Percentiles rank a stretch among this genome's conserved stretches.
These are phyloP conservation scores for Euphorbia lathyris DNA, from an alignment of 345 rosid species.

Conservation along the genomic window DNA sequence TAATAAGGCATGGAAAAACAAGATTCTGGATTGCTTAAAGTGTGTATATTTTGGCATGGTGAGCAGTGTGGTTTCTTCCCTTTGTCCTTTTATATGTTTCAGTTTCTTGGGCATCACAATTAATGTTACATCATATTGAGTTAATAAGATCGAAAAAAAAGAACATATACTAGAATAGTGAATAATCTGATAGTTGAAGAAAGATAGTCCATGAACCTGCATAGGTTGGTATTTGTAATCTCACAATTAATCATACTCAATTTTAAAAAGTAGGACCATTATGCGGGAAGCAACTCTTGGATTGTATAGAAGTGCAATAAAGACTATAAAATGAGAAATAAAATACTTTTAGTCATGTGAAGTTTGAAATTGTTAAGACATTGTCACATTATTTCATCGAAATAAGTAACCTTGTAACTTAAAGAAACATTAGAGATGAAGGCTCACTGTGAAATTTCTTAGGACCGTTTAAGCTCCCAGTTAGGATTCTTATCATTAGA, in stretches of 20 bases:
- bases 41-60: not conserved
- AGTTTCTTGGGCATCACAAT: not conserved
- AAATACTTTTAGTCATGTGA: not conserved
- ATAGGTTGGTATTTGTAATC: not conserved
- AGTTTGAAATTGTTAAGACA: not conserved
- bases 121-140: not conserved
- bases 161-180: not conserved
- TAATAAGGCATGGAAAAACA: not conserved
- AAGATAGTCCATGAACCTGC: not conserved
- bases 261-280: not conserved
- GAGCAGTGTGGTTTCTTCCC: not conserved
- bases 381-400: not conserved
- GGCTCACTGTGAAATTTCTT: not conserved
- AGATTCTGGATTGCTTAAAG: not conserved
- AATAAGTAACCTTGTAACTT: not conserved
- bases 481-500: not conserved
- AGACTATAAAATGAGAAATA: not conserved
- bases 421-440: not conserved
- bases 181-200: not conserved
- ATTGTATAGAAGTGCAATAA: not conserved
- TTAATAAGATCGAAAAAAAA: not conserved
- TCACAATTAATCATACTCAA: not conserved
- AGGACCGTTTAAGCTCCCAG: not conserved
- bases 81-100: not conserved
- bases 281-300: not conserved